These are phyloP conservation scores for Chlorella sp. DNA, from an alignment of 139 green algal genomes.

Conservation along the genomic window DNA sequence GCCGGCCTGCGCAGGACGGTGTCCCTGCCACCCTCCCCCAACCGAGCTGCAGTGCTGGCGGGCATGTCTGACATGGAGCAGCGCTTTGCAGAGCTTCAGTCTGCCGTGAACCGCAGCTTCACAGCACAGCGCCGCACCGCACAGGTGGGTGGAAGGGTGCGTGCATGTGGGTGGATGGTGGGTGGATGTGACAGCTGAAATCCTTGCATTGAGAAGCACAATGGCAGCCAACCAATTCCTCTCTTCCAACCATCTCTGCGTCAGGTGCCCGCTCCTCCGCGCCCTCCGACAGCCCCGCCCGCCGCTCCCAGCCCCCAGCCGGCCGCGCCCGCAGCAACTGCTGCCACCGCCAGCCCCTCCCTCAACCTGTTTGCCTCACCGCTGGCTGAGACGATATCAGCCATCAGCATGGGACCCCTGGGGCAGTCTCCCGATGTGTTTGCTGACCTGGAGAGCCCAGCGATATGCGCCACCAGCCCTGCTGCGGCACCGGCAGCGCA, in stretches of 20 bases:
- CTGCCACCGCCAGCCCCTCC: no score
- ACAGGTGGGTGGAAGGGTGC: not conserved
- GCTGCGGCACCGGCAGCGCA: not conserved
- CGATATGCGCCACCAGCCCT: not conserved
- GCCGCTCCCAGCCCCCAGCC: not conserved
- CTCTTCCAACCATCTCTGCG: not conserved
- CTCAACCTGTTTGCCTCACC: not conserved
- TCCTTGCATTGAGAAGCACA: no score
- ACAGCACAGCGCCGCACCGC: not conserved
- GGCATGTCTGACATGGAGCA: not conserved
- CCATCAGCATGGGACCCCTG: not conserved
- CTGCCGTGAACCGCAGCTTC: not conserved
- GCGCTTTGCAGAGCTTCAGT: not conserved
- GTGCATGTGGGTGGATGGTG: no score
- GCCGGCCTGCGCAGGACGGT: not conserved
- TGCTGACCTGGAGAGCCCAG: not conserved
- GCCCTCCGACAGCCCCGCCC: not conserved
- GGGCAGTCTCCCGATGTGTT: constrained; percentile 4
- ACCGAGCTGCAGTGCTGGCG: not conserved
- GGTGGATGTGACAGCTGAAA: no score
- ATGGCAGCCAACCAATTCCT: not conserved
- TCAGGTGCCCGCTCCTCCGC: not conserved
- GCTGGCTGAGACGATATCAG: not conserved
- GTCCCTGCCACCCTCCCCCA: not conserved
- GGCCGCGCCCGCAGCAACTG: not conserved